Conservation (phyloP, 768 basidiomycete species). For the Tulasnella sp. region DNA sequence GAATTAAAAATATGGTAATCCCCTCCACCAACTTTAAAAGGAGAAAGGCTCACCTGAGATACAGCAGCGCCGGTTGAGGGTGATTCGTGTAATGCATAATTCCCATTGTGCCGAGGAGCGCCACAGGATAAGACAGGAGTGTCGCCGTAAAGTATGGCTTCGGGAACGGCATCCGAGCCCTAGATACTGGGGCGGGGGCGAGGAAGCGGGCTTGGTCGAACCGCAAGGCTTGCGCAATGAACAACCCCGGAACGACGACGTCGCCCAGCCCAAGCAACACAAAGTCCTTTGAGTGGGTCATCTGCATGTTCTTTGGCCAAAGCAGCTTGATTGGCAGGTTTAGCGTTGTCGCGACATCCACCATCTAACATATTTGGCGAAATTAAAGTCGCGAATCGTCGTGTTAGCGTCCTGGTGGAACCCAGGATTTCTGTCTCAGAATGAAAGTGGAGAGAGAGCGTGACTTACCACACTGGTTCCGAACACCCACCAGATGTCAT, state of each 20-base stretch:
- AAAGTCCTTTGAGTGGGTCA: conserved; percentile 41
- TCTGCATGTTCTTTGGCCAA: conserved; percentile 72
- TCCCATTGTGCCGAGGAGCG: conserved; percentile 68
- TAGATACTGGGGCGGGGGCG: conserved; percentile 68
- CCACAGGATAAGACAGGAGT: conserved; percentile 66
- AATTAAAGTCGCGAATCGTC: conserved; percentile 13
- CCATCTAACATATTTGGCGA: conserved; percentile 66
- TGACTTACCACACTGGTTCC: conserved; percentile 67
- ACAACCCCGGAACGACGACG: conserved; percentile 61
- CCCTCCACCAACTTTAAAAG: neutral
- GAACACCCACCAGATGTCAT: conserved; percentile 96
- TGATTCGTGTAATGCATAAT: conserved; percentile 75
- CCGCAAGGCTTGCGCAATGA: conserved; percentile 80
- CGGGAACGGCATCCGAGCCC: conserved; percentile 41
- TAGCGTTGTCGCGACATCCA: conserved; percentile 82
- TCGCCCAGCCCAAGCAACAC: conserved; percentile 88
- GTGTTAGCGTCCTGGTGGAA: conserved; percentile 8
- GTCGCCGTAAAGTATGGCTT: conserved; percentile 75
- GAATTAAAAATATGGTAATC: conserved; percentile 12
- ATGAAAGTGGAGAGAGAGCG: neutral
- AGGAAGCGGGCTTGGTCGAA: conserved; percentile 62
- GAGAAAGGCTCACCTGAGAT: conserved; percentile 60
- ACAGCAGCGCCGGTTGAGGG: conserved; percentile 90
- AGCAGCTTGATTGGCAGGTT: conserved; percentile 93
- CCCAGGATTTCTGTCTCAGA: neutral